Evolutionary conservation across 2,329 filamentous ascomycete species (phyloP), one percentile per base, ranked within the genome.

Genomic region (Ophiosphaerella korrae): DNA sequence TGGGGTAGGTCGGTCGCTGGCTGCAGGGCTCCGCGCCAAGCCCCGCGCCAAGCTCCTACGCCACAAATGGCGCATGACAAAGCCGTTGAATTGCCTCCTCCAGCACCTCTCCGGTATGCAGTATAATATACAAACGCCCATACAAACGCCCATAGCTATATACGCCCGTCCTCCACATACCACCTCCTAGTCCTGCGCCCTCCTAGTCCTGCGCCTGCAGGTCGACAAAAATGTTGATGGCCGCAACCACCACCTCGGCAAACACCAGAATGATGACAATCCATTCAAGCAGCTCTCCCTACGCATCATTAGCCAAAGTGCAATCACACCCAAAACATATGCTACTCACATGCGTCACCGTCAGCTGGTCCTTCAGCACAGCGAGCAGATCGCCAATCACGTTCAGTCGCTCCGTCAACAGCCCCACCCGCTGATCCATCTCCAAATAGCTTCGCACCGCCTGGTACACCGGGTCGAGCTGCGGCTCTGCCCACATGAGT

Each of bases 401-500:
- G 58, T 92, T 88, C 61, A 99, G 77, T 48, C 94, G 82, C 73
- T 97, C 93, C 9, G 91, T 97, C 68, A 99, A 77, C 34, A 99
- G 79, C 21, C 87, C 86, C 11, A 97, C 93, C 49, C 94, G 82
- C 79, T 97, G 94, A 74, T 97, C 94, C 89, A 99, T 97, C 78
- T 99, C 94, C 16, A 99, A 80, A 73, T 99, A 99, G 71, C 88
- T 94, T 50, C 94, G 83, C 37, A 97, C 94, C 47, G 94, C 94
- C 73, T 95, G 89, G 72, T 99, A 99, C 24, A 99, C 88, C 5
- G 94, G 94, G 68, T 99, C 94, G 6, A 99, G 82, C 74, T 97
- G 92, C 7, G 94, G 94, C 75, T 99, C 94, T 29, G 93, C 90
- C 94, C 94, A 99, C 82, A 99, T 97, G 36, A 99, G 82, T 76